phyloP scores from a whole-genome alignment of 202 grass and related monocot species.

The Brachypodium distachyon region DNA sequence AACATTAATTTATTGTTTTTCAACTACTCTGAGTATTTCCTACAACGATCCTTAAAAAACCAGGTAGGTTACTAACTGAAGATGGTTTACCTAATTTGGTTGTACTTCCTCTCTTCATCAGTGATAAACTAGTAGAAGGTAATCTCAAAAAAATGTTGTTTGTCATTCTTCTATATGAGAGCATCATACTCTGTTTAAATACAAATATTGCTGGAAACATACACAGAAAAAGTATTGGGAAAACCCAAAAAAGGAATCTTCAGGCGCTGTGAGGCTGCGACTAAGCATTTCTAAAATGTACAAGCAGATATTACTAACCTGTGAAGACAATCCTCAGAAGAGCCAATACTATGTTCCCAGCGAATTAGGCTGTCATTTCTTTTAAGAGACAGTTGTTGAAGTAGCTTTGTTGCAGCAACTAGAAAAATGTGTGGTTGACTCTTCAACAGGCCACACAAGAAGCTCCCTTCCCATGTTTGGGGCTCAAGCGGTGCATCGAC shows the following conservation, averaged over 20 bases:
- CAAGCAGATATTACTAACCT: slow-evolving; percentile 35
- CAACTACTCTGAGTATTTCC: not conserved
- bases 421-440: slow-evolving; percentile 45
- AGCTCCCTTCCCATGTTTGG: slow-evolving; percentile 46
- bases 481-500: slow-evolving; percentile 58
- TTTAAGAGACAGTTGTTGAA: slow-evolving; percentile 45
- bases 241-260: not conserved
- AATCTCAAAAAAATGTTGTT: not conserved
- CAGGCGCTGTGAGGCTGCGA: not conserved
- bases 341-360: slow-evolving; percentile 54
- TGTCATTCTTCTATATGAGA: not conserved
- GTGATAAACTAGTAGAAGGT: not conserved
- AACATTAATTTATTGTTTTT: not conserved
- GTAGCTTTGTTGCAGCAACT: slow-evolving; percentile 39
- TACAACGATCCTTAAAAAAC: not conserved
- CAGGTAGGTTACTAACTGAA: not conserved
- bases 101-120: not conserved
- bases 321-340: slow-evolving; percentile 44
- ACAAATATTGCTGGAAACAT: not conserved
- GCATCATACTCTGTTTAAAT: not conserved
- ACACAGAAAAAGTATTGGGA: not conserved
- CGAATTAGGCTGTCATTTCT: slow-evolving; percentile 40
- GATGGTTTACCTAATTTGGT: not conserved
- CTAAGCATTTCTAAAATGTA: not conserved
- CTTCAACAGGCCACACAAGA: slow-evolving; percentile 58